Evolutionary conservation across 2,329 filamentous ascomycete species (phyloP).

Genomic region (Epicoccum sorghinum): DNA sequence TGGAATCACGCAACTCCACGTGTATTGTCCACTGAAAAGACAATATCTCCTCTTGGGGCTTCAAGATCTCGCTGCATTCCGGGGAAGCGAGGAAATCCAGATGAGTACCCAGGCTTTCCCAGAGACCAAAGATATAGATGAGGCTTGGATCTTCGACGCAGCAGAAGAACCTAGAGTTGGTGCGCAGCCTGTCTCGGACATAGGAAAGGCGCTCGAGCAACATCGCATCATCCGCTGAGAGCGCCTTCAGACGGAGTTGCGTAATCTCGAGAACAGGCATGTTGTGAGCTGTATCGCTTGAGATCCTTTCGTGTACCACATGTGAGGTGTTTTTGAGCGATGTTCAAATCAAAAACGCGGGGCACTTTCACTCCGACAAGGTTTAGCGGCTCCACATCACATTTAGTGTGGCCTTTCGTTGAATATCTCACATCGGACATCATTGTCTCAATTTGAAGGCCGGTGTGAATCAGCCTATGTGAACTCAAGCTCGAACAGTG

Average conservation of each 20-base stretch:
- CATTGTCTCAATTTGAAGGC: no score
- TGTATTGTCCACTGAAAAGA: slow-evolving; percentile 40
- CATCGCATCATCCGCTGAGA: slow-evolving; percentile 24
- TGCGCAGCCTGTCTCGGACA: slow-evolving; percentile 34
- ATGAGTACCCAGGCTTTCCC: slow-evolving; percentile 38
- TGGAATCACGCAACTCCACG: slow-evolving; percentile 29
- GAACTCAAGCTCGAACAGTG: no score
- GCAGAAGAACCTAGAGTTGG: slow-evolving; percentile 37
- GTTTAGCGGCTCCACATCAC: slow-evolving; percentile 22
- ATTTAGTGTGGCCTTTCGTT: slow-evolving; percentile 6
- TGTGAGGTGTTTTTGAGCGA: slow-evolving; percentile 19
- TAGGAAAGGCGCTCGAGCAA: slow-evolving; percentile 38
- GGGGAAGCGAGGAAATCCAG: slow-evolving; percentile 36
- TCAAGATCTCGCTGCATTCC: slow-evolving; percentile 33
- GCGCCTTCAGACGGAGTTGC: slow-evolving; percentile 33
- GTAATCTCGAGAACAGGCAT: slow-evolving; percentile 40
- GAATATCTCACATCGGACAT: slow-evolving; percentile 5
- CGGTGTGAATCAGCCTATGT: no score
- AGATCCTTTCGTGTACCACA: slow-evolving; percentile 17
- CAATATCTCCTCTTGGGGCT: slow-evolving; percentile 37
- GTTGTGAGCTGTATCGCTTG: not conserved
- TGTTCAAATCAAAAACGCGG: slow-evolving; percentile 19
- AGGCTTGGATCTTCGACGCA: slow-evolving; percentile 36
- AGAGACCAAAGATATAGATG: slow-evolving; percentile 42
- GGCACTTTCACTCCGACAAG: slow-evolving; percentile 16